Conservation (phyloP, 805 yeast species). For the Yarrowia osloensis region DNA sequence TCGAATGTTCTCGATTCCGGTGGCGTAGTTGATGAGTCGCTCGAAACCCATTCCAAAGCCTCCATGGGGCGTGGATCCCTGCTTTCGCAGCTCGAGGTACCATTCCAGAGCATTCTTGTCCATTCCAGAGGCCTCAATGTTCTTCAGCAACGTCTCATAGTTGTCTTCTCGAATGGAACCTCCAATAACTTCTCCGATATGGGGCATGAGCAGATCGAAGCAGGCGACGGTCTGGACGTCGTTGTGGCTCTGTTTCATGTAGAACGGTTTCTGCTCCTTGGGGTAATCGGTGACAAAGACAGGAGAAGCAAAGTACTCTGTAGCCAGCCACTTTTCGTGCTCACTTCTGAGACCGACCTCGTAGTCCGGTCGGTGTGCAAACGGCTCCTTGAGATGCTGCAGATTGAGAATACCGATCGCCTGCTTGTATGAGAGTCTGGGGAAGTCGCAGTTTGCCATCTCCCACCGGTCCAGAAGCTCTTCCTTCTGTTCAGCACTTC, state of each 20-base stretch:
- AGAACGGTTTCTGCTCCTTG: constrained; percentile 74
- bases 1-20: constrained; percentile 74
- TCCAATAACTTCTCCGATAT: constrained; percentile 90
- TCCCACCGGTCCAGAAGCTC: constrained; percentile 60
- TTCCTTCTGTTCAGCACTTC: constrained; percentile 44
- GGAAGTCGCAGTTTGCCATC: constrained; percentile 59
- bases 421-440: constrained; percentile 68
- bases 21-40: constrained; percentile 70
- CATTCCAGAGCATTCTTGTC: constrained; percentile 59
- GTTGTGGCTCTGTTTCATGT: constrained; percentile 63
- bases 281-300: constrained; percentile 93
- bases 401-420: constrained; percentile 56
- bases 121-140: constrained; percentile 55
- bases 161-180: constrained; percentile 89
- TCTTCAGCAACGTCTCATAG: constrained; percentile 52
- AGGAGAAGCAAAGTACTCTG: constrained; percentile 60
- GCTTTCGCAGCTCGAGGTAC: constrained; percentile 73
- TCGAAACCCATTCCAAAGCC: constrained; percentile 97
- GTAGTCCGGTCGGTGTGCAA: constrained; percentile 54
- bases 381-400: constrained; percentile 42
- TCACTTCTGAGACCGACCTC: constrained; percentile 78
- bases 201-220: constrained; percentile 86
- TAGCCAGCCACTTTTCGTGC: constrained; percentile 89
- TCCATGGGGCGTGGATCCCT: constrained; percentile 91
- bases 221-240: constrained; percentile 71